Percentiles rank a stretch among this genome's conserved stretches.
These are phyloP conservation scores for Beauveria australis DNA, from an alignment of 2,329 filamentous ascomycete species.

Conservation along the genomic window DNA sequence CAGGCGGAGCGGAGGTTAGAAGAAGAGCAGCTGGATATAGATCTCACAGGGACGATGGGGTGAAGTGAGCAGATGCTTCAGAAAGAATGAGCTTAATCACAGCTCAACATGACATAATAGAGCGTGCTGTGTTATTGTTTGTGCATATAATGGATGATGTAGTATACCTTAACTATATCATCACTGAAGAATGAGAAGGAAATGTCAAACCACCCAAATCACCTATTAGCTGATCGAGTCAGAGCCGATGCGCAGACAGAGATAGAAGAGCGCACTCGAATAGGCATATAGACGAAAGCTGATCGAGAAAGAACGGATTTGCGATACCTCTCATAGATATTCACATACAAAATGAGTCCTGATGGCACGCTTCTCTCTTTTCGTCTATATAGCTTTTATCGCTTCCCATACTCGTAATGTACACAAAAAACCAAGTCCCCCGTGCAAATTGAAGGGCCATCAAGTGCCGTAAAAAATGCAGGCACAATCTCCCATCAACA, in stretches of 20 bases:
- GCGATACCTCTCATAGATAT: too few species aligned
- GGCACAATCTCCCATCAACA: not conserved
- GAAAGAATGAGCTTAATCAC: too few species aligned
- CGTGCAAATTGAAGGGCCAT: not conserved
- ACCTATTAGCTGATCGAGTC: too few species aligned
- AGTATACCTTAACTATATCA: too few species aligned
- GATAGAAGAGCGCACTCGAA: too few species aligned
- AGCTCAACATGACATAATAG: not conserved
- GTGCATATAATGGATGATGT: too few species aligned
- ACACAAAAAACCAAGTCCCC: conserved; percentile 16
- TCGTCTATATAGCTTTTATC: conserved; percentile 24
- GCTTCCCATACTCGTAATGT: conserved; percentile 25
- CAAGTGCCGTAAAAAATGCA: not conserved
- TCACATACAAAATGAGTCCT: not conserved
- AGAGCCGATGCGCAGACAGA: too few species aligned
- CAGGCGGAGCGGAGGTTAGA: conserved; percentile 16
- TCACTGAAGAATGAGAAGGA: too few species aligned
- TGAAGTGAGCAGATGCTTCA: not conserved
- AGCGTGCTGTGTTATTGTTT: too few species aligned
- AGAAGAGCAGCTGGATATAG: conserved; percentile 13
- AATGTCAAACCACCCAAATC: too few species aligned
- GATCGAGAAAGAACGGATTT: too few species aligned
- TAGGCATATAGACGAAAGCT: too few species aligned
- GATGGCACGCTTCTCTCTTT: conserved; percentile 18
- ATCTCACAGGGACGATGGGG: not conserved